Evolutionary conservation across 192 early-diverging fungal genomes (phyloP), one percentile per base, ranked within the genome.

Genomic region (Blastocladiella britannica): DNA sequence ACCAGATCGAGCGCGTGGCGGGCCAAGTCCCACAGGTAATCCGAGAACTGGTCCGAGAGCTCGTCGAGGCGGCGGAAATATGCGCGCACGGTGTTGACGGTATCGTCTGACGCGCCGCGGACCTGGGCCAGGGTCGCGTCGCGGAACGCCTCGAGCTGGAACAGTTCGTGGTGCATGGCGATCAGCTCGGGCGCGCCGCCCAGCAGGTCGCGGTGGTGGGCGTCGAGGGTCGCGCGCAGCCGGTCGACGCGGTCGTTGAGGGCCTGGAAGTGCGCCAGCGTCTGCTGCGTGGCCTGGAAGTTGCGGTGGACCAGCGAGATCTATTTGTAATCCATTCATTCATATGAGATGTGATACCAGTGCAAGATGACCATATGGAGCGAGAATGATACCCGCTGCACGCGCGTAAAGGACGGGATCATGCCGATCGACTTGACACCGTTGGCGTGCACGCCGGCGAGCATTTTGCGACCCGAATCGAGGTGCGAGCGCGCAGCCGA

Each of bases 291-390:
- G 2, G 83, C 79, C 9, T 82, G 78, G 76, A 98, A 98, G 70
- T 98, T 98, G 63, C 87, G 84, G 73, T 96, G 91, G 1, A 89
- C 82, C 55, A 80, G 74, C 1, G 94, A 95, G 25, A 98, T 82
- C 83, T 89, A 15, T 27, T 4, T n/a, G 28, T 30, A 58, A 51
- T 27, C 52, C 7, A 23, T 29, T 4, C 25, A 24, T 18, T 58
- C 26, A 25, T 58, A 53, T 18, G 15, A 55, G 37, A 12, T 12
- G 20, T 55, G 20, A 20, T 15, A 28, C 23, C 23, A 58, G 27
- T 15, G 59, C 29, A 4, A 54, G 31, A n/a, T 37, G 29, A 29
- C 30, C 51, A 7, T 9, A 12, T 9, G 8, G 53, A 25, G 18
- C 12, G 7, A 23, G 4, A 58, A 62, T 29, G 26, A 62, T 61